These are phyloP conservation scores for Trametes cinnabarina DNA, from an alignment of 768 basidiomycete genomes.

Conservation along the genomic window DNA sequence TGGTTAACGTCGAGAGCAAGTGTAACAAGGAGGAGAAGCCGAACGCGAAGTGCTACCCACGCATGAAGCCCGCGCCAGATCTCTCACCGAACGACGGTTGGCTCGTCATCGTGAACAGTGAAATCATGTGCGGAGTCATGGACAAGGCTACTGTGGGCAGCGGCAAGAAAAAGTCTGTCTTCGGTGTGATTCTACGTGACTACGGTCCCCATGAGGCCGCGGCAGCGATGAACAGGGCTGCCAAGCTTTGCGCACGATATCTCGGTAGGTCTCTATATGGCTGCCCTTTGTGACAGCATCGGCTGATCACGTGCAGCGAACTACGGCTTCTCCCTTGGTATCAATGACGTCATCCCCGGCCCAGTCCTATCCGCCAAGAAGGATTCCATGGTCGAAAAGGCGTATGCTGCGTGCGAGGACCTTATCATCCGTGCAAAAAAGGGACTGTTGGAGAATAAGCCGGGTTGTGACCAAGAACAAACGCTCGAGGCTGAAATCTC, in stretches of 20 bases:
- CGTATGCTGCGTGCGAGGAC: constrained; percentile 84
- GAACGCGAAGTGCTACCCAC: constrained; percentile 57
- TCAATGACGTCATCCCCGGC: constrained; percentile 98
- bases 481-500: constrained; percentile 97
- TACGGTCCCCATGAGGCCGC: constrained; percentile 96
- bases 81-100: constrained; percentile 97
- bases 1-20: constrained; percentile 94
- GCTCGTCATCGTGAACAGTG: constrained; percentile 94
- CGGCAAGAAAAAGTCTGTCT: constrained; percentile 99
- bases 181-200: constrained; percentile 95
- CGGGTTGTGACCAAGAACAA: constrained; percentile 96
- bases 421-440: constrained; percentile 88
- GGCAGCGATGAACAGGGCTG: constrained; percentile 91
- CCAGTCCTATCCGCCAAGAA: constrained; percentile 78
- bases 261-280: constrained; percentile 49
- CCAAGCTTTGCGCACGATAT: constrained; percentile 94
- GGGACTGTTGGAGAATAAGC: constrained; percentile 91
- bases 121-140: constrained; percentile 99
- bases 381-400: constrained; percentile 79
- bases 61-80: constrained; percentile 68
- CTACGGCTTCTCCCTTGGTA: constrained; percentile 95
- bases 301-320: constrained; percentile 65
- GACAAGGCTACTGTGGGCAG: constrained; percentile 97
- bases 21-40: constrained; percentile 89
- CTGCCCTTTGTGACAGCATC: constrained; percentile 9